phyloP scores from a whole-genome alignment of 345 rosid genomes.

The Garcia nutans region DNA sequence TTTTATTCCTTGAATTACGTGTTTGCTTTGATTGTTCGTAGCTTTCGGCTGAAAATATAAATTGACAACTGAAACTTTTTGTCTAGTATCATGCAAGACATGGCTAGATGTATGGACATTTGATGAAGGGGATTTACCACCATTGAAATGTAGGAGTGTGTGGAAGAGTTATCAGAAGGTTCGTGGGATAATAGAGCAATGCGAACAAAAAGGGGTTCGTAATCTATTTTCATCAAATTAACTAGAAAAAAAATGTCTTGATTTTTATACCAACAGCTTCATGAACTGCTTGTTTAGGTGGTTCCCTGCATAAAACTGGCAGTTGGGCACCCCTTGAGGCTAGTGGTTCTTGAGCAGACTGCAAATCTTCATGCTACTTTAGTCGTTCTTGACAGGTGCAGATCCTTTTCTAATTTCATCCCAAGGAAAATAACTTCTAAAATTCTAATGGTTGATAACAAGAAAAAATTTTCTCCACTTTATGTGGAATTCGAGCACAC shows the following conservation, averaged over 20 bases:
- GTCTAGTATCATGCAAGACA: conserved; percentile 36
- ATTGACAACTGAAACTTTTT: background rate
- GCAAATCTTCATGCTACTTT: conserved; percentile 37
- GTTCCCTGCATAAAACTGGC: conserved; percentile 34
- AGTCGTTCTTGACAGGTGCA: conserved; percentile 35
- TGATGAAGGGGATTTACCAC: conserved; percentile 26
- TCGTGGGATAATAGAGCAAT: conserved; percentile 25
- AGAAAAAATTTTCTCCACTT: too few relatives aligned
- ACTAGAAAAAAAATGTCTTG: background rate
- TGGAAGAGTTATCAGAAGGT: conserved; percentile 27
- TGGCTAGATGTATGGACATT: conserved; percentile 32
- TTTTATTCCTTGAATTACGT: background rate
- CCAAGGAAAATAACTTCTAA: background rate
- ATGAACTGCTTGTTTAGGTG: conserved; percentile 18
- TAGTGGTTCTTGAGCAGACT: conserved; percentile 35
- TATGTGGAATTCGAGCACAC: too few relatives aligned
- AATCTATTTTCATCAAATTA: background rate
- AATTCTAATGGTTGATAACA: too few relatives aligned
- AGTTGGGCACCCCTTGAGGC: conserved; percentile 37
- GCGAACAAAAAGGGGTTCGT: conserved; percentile 33
- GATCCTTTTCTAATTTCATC: background rate
- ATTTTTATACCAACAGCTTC: background rate
- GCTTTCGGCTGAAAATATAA: background rate
- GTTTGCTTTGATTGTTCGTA: conserved; percentile 2
- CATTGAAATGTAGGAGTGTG: conserved; percentile 16